Percentiles rank a stretch among this genome's conserved stretches.
Conservation (phyloP, 2,329 filamentous ascomycete species). For the Exophiala xenobiotica region DNA sequence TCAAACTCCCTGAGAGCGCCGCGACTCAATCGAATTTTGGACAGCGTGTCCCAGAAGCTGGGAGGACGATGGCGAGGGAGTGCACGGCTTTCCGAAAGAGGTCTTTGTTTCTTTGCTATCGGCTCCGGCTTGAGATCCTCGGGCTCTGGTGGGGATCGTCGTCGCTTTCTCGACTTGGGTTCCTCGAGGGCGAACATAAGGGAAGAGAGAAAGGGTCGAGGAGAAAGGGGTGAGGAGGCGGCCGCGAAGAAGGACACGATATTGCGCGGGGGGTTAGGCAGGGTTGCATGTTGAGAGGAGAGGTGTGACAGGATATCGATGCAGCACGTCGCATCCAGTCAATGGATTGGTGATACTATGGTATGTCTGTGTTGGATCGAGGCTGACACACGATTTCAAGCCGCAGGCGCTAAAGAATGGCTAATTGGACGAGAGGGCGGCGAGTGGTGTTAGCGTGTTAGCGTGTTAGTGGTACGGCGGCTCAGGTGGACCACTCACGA, state of each 20-base stretch:
- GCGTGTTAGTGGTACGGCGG: too few relatives aligned
- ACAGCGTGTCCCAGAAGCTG: slow-evolving; percentile 24
- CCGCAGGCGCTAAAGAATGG: slow-evolving; percentile 9
- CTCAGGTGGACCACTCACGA: too few relatives aligned
- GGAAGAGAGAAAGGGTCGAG: slow-evolving; percentile 25
- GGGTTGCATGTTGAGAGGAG: slow-evolving; percentile 7
- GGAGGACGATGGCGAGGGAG: slow-evolving; percentile 7
- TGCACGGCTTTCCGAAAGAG: background rate
- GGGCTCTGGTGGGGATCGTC: slow-evolving; percentile 5
- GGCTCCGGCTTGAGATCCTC: slow-evolving; percentile 4
- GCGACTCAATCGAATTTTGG: slow-evolving; percentile 16
- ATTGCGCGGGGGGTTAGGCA: slow-evolving; percentile 1
- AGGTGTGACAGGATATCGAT: slow-evolving; percentile 11
- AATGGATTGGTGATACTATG: background rate
- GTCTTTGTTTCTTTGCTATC: slow-evolving; percentile 16
- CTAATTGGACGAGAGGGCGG: slow-evolving; percentile 6
- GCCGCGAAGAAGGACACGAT: slow-evolving; percentile 2
- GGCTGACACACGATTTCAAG: slow-evolving; percentile 11
- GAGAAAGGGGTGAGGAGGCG: slow-evolving; percentile 11
- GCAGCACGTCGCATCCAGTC: slow-evolving; percentile 6
- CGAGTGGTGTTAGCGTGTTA: slow-evolving; percentile 1
- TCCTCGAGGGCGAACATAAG: slow-evolving; percentile 19
- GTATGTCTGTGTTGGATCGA: slow-evolving; percentile 2
- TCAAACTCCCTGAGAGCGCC: slow-evolving; percentile 23
- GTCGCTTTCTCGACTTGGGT: slow-evolving; percentile 17